Conservation (phyloP, 2,329 filamentous ascomycete species). For the Lecanicillium sp. region DNA sequence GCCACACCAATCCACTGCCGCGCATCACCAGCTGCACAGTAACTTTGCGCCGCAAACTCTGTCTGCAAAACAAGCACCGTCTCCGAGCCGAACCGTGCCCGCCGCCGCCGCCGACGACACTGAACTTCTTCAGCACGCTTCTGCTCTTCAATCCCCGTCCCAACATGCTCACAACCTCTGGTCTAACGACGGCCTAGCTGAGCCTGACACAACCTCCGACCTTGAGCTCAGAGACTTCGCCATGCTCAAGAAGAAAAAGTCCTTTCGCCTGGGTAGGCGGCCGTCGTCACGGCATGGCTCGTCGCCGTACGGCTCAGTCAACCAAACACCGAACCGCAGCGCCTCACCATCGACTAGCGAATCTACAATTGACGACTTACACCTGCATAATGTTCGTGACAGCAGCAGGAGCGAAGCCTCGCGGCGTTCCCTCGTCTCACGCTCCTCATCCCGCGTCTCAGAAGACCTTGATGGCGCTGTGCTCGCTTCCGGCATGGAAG, state of each 20-base stretch:
- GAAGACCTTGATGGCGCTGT: constrained; percentile 43
- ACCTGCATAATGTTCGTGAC: constrained; percentile 26
- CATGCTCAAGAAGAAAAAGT: constrained; percentile 28
- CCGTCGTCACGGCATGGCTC: constrained; percentile 16
- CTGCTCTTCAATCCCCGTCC: constrained; percentile 3
- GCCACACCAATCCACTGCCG: constrained; percentile 4
- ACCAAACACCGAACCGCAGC: constrained; percentile 25
- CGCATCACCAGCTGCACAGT: constrained; percentile 2
- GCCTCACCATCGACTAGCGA: constrained; percentile 27
- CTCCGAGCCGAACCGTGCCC: no score
- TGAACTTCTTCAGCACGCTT: background rate
- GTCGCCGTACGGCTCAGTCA: constrained; percentile 30
- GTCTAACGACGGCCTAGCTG: constrained; percentile 4
- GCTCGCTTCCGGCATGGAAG: constrained; percentile 44
- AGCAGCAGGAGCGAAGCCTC: constrained; percentile 20
- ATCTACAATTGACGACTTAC: constrained; percentile 20
- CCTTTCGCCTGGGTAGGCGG: constrained; percentile 24
- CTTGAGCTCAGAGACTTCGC: constrained; percentile 8
- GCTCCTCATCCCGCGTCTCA: constrained; percentile 29
- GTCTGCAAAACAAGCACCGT: background rate
- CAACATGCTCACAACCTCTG: constrained; percentile 9
- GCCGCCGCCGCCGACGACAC: no score
- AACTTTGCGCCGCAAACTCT: background rate
- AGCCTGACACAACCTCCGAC: constrained; percentile 4
- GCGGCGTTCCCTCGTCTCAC: constrained; percentile 20